Percentiles rank a stretch among this genome's conserved stretches.
phyloP scores from a whole-genome alignment of 2,329 filamentous ascomycete species.

The Neofusicoccum cordaticola region DNA sequence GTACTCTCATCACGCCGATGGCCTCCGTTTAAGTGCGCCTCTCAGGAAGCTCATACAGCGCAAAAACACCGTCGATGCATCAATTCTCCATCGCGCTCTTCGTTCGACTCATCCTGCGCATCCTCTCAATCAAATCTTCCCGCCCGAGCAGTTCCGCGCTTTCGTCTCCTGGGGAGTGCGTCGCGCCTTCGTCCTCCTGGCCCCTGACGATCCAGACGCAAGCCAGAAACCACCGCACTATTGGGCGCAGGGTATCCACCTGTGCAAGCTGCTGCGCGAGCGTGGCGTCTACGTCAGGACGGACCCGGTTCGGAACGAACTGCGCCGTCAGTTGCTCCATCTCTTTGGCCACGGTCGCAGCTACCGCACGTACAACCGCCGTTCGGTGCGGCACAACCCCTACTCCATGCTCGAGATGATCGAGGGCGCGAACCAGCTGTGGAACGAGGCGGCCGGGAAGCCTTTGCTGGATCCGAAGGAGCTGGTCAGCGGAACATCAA shows the following conservation, averaged over 20 bases:
- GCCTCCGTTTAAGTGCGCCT: neutral
- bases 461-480: neutral
- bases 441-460: neutral
- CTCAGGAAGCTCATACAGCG: neutral
- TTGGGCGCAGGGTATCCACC: conserved; percentile 31
- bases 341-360: conserved; percentile 25
- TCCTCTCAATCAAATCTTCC: conserved; percentile 30
- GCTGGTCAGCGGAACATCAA: neutral
- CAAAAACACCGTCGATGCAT: neutral
- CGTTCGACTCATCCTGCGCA: conserved; percentile 20
- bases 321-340: conserved; percentile 29
- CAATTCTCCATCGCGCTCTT: neutral
- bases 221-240: conserved; percentile 25
- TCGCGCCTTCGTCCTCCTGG: conserved; percentile 27
- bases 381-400: neutral
- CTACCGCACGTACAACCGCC: neutral
- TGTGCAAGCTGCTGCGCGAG: conserved; percentile 29
- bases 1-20: conserved; percentile 22
- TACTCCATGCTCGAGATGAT: conserved; percentile 6
- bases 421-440: neutral
- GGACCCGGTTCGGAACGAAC: conserved; percentile 19
- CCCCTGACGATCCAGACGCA: conserved; percentile 5
- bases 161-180: conserved; percentile 36
- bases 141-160: conserved; percentile 26
- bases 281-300: conserved; percentile 27